Conservation (phyloP, 2,329 filamentous ascomycete genomes). For the Exophiala alcalophila region DNA sequence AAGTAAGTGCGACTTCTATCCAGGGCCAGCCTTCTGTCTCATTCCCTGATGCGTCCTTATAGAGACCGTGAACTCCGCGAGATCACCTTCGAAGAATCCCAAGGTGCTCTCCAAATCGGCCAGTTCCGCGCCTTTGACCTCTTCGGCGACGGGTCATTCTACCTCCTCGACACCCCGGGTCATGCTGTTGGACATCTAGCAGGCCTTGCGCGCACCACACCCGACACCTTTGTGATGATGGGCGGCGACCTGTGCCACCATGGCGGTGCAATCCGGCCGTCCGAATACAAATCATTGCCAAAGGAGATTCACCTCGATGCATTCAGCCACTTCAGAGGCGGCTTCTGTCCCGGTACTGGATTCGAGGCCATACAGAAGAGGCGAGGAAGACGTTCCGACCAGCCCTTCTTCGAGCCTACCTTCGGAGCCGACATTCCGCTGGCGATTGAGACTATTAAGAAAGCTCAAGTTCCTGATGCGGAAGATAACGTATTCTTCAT, state of each 20-base stretch:
- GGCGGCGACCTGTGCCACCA: conserved; percentile 51
- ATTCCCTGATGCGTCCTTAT: conserved; percentile 32
- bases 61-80: conserved; percentile 31
- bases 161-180: conserved; percentile 48
- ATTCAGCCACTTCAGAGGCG: not conserved
- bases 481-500: conserved; percentile 31
- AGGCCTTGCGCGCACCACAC: conserved; percentile 46
- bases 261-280: conserved; percentile 34
- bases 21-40: not conserved
- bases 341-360: conserved; percentile 28
- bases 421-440: conserved; percentile 30
- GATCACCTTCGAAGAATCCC: conserved; percentile 33
- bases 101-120: conserved; percentile 33
- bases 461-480: conserved; percentile 31
- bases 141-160: conserved; percentile 40
- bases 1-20: conserved; percentile 1
- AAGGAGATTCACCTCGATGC: not conserved
- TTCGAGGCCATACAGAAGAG: conserved; percentile 28
- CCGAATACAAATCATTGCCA: conserved; percentile 6
- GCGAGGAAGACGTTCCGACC: conserved; percentile 17
- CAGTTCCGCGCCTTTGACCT: conserved; percentile 41
- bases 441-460: conserved; percentile 26
- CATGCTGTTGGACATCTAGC: conserved; percentile 48
- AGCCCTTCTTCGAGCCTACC: conserved; percentile 26
- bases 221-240: conserved; percentile 47